Percentiles rank a stretch among this genome's conserved stretches.
Conservation (phyloP, 164 flowering plant genomes). For the Sextonia rubra region DNA sequence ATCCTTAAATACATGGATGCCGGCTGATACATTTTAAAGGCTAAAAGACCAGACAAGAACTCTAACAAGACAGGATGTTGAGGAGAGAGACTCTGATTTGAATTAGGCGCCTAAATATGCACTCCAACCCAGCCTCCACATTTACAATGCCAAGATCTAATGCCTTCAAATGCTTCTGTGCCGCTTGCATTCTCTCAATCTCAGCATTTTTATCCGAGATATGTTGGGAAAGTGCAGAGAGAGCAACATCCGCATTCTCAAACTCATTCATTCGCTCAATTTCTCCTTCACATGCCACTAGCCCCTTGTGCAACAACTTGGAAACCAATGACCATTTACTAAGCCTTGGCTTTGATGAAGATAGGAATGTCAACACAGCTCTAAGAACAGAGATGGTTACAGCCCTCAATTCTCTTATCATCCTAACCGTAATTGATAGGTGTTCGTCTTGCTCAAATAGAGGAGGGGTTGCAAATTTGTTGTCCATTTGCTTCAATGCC, state of each 20-base stretch:
- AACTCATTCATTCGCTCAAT: constrained; percentile 28
- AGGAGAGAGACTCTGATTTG: no score
- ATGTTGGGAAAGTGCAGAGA: no score
- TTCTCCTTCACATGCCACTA: constrained; percentile 11
- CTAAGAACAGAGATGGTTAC: constrained; percentile 22
- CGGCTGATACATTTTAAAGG: no score
- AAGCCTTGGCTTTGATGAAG: constrained; percentile 16
- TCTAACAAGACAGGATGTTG: no score
- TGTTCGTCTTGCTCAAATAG: constrained; percentile 13
- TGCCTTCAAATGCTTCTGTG: no score
- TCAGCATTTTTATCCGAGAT: no score
- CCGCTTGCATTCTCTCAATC: no score
- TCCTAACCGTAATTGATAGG: constrained; percentile 13
- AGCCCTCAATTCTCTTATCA: constrained; percentile 30
- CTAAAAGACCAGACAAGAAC: no score
- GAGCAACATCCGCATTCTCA: constrained; percentile 29
- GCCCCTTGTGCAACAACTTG: constrained; percentile 8
- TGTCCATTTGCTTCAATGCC: constrained; percentile 23
- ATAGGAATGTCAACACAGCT: constrained; percentile 27
- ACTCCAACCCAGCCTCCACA: no score
- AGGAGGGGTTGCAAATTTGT: not conserved
- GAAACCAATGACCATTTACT: constrained; percentile 23
- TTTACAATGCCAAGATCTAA: no score
- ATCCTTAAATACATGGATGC: no score
- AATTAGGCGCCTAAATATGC: no score